A percentile compares a stretch with the other conserved stretches of the same genome.
Evolutionary conservation across 495 filamentous ascomycete species (phyloP).

Genomic region (Penicillium psychrofluorescens): DNA sequence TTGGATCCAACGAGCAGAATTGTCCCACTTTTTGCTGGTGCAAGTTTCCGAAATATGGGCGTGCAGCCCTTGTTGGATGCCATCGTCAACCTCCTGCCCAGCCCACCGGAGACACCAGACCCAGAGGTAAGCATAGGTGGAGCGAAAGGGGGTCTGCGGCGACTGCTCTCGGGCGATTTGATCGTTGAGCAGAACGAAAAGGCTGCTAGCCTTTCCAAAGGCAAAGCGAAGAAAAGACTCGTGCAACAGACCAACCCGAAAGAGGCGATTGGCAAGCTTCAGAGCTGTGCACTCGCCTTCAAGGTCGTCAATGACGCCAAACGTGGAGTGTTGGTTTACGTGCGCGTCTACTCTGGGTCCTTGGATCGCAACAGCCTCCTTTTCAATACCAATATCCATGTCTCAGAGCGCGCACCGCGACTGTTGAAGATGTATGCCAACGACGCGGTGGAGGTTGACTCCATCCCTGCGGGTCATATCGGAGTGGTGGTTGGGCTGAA

Average conservation of each 20-base stretch:
- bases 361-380: slow-evolving; percentile 65
- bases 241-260: slow-evolving; percentile 29
- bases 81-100: slow-evolving; percentile 78
- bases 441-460: slow-evolving; percentile 75
- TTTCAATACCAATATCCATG: slow-evolving; percentile 81
- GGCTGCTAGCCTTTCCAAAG: slow-evolving; percentile 24
- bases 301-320: slow-evolving; percentile 89
- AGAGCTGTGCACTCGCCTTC: slow-evolving; percentile 83
- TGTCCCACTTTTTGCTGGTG: slow-evolving; percentile 83
- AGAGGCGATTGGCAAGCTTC: slow-evolving; percentile 57
- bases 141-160: slow-evolving; percentile 40
- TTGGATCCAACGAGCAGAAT: slow-evolving; percentile 48
- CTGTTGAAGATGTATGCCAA: slow-evolving; percentile 90
- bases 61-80: slow-evolving; percentile 90
- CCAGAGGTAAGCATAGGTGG: slow-evolving; percentile 65
- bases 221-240: slow-evolving; percentile 36
- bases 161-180: slow-evolving; percentile 47
- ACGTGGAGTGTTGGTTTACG: slow-evolving; percentile 83
- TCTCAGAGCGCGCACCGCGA: slow-evolving; percentile 73
- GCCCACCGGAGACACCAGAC: slow-evolving; percentile 69
- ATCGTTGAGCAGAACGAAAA: slow-evolving; percentile 32
- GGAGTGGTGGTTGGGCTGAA: slow-evolving; percentile 94
- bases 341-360: slow-evolving; percentile 83
- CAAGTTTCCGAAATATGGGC: slow-evolving; percentile 89
- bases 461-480: slow-evolving; percentile 80